Percentiles rank a stretch among this genome's conserved stretches.
phyloP scores from a whole-genome alignment of 2,329 filamentous ascomycete genomes.

The Penicillium sp. region DNA sequence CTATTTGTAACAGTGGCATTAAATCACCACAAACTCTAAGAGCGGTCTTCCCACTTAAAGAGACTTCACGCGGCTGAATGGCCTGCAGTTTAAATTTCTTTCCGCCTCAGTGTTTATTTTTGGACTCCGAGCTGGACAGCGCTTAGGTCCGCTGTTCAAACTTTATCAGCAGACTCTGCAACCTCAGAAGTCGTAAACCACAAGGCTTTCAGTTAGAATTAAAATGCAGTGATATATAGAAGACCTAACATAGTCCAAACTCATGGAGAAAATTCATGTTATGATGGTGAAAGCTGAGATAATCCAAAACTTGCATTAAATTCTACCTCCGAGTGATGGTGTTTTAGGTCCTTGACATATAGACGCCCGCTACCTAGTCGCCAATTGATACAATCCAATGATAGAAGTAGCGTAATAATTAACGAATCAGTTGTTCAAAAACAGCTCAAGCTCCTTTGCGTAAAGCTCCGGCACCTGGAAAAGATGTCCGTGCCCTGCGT shows the following conservation, averaged over 20 bases:
- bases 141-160: constrained; percentile 5
- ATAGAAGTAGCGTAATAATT: constrained; percentile 3
- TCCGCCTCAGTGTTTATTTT: background rate
- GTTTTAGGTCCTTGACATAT: background rate
- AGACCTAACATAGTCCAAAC: background rate
- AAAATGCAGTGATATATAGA: constrained; percentile 8
- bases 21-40: background rate
- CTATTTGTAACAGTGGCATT: constrained; percentile 2
- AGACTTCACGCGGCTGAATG: constrained; percentile 1
- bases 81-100: background rate
- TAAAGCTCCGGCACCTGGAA: constrained; percentile 15
- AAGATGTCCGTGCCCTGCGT: constrained; percentile 14
- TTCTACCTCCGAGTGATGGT: background rate
- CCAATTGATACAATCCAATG: background rate
- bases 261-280: too few species aligned
- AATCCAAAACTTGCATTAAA: background rate
- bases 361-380: background rate
- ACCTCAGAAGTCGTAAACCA: constrained; percentile 4
- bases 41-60: background rate
- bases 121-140: constrained; percentile 5
- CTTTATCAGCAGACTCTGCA: constrained; percentile 10
- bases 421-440: constrained; percentile 11
- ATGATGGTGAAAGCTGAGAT: background rate
- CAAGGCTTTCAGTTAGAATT: constrained; percentile 1
- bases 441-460: constrained; percentile 13